Conservation (phyloP, 139 green algal genomes). For the Penium margaritaceum region DNA sequence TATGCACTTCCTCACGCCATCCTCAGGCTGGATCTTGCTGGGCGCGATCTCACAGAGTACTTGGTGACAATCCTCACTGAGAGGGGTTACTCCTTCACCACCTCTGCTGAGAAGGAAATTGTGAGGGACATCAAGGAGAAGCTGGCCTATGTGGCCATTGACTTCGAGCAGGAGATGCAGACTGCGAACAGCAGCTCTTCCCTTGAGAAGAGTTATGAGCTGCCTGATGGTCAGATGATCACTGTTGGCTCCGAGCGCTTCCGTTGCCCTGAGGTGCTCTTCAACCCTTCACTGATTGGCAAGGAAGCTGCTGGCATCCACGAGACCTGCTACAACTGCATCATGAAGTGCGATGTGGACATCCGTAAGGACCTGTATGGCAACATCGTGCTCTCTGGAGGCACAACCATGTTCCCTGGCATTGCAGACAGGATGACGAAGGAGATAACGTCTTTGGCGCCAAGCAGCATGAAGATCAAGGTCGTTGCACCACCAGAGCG, state of each 20-base stretch:
- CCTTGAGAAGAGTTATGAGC: constrained; percentile 81
- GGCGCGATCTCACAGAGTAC: constrained; percentile 50
- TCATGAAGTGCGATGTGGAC: constrained; percentile 57
- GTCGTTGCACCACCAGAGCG: constrained; percentile 52
- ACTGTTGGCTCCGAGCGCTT: constrained; percentile 51
- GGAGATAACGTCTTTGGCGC: constrained; percentile 48
- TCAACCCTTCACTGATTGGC: constrained; percentile 48
- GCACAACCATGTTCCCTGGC: constrained; percentile 52
- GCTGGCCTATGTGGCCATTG: constrained; percentile 53
- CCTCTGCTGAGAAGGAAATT: constrained; percentile 52
- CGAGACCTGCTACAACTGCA: constrained; percentile 51
- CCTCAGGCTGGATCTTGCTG: constrained; percentile 51
- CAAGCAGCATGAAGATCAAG: constrained; percentile 54
- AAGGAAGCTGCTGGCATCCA: constrained; percentile 53
- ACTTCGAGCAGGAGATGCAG: constrained; percentile 87
- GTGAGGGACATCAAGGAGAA: constrained; percentile 58
- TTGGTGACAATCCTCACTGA: constrained; percentile 51
- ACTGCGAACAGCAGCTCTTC: constrained; percentile 66
- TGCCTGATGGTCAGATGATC: constrained; percentile 65
- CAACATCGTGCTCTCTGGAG: constrained; percentile 52
- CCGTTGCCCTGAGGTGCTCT: constrained; percentile 51
- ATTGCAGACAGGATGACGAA: constrained; percentile 51
- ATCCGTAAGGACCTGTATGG: constrained; percentile 51
- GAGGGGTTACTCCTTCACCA: constrained; percentile 55
- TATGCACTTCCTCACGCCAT: constrained; percentile 52